Base-by-base conservation (phyloP, 2,329 filamentous ascomycete genomes). In the Fusarium caatingaense region DNA sequence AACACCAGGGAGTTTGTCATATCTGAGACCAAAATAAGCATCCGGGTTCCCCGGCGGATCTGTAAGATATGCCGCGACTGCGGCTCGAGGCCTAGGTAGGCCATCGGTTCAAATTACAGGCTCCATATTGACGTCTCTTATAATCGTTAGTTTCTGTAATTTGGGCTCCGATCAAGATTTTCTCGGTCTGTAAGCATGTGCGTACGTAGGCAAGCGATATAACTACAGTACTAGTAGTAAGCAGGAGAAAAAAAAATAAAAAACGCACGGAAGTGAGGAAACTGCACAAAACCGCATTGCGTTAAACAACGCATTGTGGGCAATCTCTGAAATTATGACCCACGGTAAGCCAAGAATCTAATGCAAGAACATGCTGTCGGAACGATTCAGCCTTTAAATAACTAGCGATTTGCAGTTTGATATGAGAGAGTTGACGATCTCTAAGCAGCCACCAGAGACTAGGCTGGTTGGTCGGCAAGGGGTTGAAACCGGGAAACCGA, bases 371-470 rank as follows among this genome's bases (percentile, higher is more conserved):
- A 45, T 32, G 42, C 45, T 45, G 40, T 59, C 51, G 55, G 63
- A 68, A 71, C 15, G 50, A 54, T 40, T 30, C 47, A 64, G 50
- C 45, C 54, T 59, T 47, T 59, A 51, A 51, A 50, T 64, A 46
- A 56, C 41, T 40, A 42, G 56, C 15, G 62, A 64, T 58, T 46
- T 68, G 44, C 64, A 60, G 51, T 41, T 68, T 65, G 64, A 68
- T 54, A 71, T 70, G 67, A 70, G 48, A 37, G 63, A 64, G 54
- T 69, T 49, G 68, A 53, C 42, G 68, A 71, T 71, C 68, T 60
- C 25, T 25, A 45, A 54, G 51, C 44, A 70, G 50, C 68, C 68
- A 70, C 41, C 49, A 46, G 54, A 27, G 25, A 34, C 30, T 64
- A 71, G 18, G 34, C 18, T 37, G 34, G 42, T 28, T 32, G 16